A percentile compares a stretch with the other conserved stretches of the same genome.
phyloP scores from a whole-genome alignment of 2,329 filamentous ascomycete species.

The Emergomyces pasteurianus region DNA sequence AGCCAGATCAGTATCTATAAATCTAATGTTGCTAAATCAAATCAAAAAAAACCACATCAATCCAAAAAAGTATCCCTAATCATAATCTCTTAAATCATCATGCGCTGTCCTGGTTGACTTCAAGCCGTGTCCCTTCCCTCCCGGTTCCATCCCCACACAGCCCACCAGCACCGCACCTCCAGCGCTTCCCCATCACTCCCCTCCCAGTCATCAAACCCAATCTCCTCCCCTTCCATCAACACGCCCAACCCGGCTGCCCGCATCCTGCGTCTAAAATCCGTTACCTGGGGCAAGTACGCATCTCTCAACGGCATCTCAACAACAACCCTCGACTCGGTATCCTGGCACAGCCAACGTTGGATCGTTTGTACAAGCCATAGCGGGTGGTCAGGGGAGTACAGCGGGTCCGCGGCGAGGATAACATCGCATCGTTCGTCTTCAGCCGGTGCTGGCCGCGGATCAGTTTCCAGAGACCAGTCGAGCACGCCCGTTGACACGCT shows the following conservation, averaged over 20 bases:
- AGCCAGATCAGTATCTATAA: not conserved
- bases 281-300: constrained; percentile 49
- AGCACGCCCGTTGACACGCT: constrained; percentile 52
- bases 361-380: constrained; percentile 60
- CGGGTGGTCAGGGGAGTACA: constrained; percentile 81
- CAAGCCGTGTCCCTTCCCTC: not conserved
- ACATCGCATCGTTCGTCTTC: constrained; percentile 41
- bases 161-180: constrained; percentile 38
- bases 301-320: constrained; percentile 74
- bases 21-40: not conserved
- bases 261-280: constrained; percentile 53
- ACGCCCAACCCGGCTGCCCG: constrained; percentile 38
- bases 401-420: constrained; percentile 71
- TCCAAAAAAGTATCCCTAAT: not conserved
- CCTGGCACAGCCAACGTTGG: constrained; percentile 49
- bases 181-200: constrained; percentile 28
- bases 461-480: constrained; percentile 50
- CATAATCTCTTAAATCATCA: not conserved
- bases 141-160: constrained; percentile 32
- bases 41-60: not conserved
- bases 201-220: constrained; percentile 39
- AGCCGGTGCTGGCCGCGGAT: constrained; percentile 13
- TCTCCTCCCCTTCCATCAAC: constrained; percentile 38
- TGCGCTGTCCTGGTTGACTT: not conserved
- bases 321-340: constrained; percentile 51